Conservation (phyloP, 2,329 filamentous ascomycete genomes). For the Cadophora sp. region DNA sequence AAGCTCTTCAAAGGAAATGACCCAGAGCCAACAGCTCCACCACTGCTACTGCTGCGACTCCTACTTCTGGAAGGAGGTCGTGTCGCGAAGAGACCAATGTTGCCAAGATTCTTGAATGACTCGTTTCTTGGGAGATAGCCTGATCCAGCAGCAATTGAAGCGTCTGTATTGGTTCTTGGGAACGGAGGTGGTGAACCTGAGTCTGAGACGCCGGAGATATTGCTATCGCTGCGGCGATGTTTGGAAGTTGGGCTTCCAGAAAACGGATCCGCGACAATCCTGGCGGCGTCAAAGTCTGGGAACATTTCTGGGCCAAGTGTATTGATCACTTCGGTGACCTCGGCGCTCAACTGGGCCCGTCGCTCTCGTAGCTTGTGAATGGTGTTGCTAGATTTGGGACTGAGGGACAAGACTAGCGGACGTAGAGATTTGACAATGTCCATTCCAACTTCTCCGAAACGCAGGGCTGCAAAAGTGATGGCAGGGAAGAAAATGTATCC, state of each 20-base stretch:
- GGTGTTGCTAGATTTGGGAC: constrained; percentile 83
- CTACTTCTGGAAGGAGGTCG: constrained; percentile 82
- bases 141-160: constrained; percentile 41
- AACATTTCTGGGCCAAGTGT: constrained; percentile 95
- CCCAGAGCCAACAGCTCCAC: constrained; percentile 64
- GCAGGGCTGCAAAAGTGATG: constrained; percentile 90
- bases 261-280: constrained; percentile 67
- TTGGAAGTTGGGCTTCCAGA: constrained; percentile 39
- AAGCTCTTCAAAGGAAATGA: constrained; percentile 74
- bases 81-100: constrained; percentile 89
- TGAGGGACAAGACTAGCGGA: constrained; percentile 84
- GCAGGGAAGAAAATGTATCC: constrained; percentile 84
- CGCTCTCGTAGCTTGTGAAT: constrained; percentile 78
- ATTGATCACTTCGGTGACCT: constrained; percentile 94
- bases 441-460: constrained; percentile 98
- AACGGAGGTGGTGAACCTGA: constrained; percentile 41
- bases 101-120: constrained; percentile 88
- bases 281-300: constrained; percentile 86
- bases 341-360: constrained; percentile 75
- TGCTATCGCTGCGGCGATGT: constrained; percentile 54
- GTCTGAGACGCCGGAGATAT: constrained; percentile 49
- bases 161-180: constrained; percentile 35
- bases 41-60: constrained; percentile 72
- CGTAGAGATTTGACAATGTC: constrained; percentile 95
- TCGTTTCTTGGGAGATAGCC: constrained; percentile 77